Evolutionary conservation across 352 stramenopile genomes (phyloP).

Genomic region (Phytophthora megakarya): DNA sequence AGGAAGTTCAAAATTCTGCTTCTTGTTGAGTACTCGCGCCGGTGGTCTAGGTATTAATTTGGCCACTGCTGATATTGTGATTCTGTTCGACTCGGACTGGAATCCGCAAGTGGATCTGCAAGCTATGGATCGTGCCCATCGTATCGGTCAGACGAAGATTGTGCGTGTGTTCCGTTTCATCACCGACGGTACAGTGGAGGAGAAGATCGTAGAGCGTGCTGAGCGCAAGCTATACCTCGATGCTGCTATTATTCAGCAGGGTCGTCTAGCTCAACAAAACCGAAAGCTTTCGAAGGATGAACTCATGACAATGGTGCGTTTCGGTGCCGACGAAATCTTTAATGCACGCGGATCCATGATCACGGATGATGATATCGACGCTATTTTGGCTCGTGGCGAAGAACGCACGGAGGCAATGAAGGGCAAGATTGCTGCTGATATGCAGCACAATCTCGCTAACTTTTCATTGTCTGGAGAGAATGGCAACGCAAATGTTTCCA

Average conservation of each 20-base stretch:
- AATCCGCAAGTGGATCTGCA: constrained; percentile 99
- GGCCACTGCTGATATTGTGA: constrained; percentile 98
- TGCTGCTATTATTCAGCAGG: constrained; percentile 99
- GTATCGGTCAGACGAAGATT: constrained; percentile 98
- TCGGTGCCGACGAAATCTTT: constrained; percentile 90
- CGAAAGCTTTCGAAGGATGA: constrained; percentile 96
- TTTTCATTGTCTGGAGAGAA: constrained; percentile 94
- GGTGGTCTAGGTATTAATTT: constrained; percentile 99
- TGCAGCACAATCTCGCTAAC: constrained; percentile 96
- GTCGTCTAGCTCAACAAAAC: constrained; percentile 93
- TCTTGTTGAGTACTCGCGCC: constrained; percentile 96
- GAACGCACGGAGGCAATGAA: constrained; percentile 91
- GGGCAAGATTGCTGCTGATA: constrained; percentile 87
- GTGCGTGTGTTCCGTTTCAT: constrained; percentile 99
- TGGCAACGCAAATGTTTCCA: constrained; percentile 68
- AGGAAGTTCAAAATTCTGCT: constrained; percentile 97
- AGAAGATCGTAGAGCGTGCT: constrained; percentile 98
- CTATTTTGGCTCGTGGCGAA: constrained; percentile 90
- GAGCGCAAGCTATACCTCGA: constrained; percentile 99
- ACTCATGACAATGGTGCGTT: constrained; percentile 97
- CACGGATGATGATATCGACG: constrained; percentile 93
- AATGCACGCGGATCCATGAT: constrained; percentile 89
- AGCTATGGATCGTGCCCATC: constrained; percentile 97
- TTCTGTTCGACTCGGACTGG: constrained; percentile 98
- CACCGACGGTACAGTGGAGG: constrained; percentile 97